Base-by-base conservation (phyloP, 345 rosid species). In the Garcia nutans region DNA sequence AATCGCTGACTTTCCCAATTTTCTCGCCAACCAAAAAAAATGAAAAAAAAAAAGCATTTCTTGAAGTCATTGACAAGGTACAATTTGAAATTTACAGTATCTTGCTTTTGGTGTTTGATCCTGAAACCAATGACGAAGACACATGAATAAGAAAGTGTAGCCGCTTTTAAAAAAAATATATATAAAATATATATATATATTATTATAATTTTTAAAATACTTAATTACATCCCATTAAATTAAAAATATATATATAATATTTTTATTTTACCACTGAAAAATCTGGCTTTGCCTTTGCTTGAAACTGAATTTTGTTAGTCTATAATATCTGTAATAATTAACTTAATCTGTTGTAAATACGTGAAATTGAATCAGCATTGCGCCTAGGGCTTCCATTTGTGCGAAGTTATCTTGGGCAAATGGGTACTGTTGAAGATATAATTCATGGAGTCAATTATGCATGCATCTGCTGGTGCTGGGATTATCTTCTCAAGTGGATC, bases 391-490 rank as follows among this genome's bases (percentile, higher is more conserved):
- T 94, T 60, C 98, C 98, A 1, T 88, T 91, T 33, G 91, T 89
- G 55, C 96, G 97, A 20, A 91, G 91, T 83, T 94, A 94, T 85
- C 97, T 94, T 57, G 93, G 97, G 33, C 96, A 89, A 68, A 71
- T n/a, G 49, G 97, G 94, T 70, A 71, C 73, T 68, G 79, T 86
- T 57, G 84, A 85, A 63, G 87, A 82, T 54, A 89, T 92, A 95
- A 83, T 88, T 78, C 91, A 81, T 57, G 98, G 97, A 62, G 93
- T 92, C 45, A 94, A 92, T 76, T 92, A 87, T 68, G 97, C 98
- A 87, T 68, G 97, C 98, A 56, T 92, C 95, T 55, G 97, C 98
- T 20, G 95, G 87, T 55, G 97, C 97, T 52, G 97, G 97, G 65
- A 86, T 94, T 74, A 92, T 94, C 73, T 91, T 88, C 81, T 83